Base-by-base conservation (phyloP, 441 rosid genomes). In the Manihot esculenta region DNA sequence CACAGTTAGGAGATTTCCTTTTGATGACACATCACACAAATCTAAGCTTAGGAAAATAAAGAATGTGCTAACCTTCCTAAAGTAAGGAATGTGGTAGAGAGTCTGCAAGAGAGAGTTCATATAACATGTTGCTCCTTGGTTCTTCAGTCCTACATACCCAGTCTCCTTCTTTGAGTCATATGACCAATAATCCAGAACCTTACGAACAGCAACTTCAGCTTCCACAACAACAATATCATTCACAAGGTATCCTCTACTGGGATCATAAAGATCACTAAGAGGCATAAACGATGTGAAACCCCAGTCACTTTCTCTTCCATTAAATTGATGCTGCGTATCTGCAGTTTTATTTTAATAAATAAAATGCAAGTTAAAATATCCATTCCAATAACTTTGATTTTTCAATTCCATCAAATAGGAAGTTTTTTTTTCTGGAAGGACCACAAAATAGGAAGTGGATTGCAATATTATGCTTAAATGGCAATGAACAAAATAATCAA, bases 81-180 rank as follows among this genome's bases (percentile, higher is more conserved):
- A 90, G 84, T 86, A 90, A 45, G 95, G 95, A 75, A 87, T 87
- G 61, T 92, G 97, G 75, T 84, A 92, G 64, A 87, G 76, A 42
- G 95, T 88, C 78, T 92, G 98, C 27, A 92, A 80, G 59, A 92
- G 87, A 72, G 97, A 93, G 78, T 91, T 93, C 94, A 91, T 91
- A 78, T 93, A 93, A 75, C 97, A 90, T 57, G 98, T 90, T 4
- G 98, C 98, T 73, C 98, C 98, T 82, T 92, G 98, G 78, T 92
- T 92, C 84, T 92, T 92, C 26, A 92, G 91, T 48, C 96, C 97
- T 66, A 92, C 97, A 84, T 78, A 92, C 68, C 97, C 97, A 41
- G 98, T 93, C 86, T 93, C 97, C 80, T 90, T 93, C 73, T 89
- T 93, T 23, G 98, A 93, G 84, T 93, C 93, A 60, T 90, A 90